A percentile compares a stretch with the other conserved stretches of the same genome.
Conservation (phyloP, 257 asterid species). For the Forsythia suspensa region DNA sequence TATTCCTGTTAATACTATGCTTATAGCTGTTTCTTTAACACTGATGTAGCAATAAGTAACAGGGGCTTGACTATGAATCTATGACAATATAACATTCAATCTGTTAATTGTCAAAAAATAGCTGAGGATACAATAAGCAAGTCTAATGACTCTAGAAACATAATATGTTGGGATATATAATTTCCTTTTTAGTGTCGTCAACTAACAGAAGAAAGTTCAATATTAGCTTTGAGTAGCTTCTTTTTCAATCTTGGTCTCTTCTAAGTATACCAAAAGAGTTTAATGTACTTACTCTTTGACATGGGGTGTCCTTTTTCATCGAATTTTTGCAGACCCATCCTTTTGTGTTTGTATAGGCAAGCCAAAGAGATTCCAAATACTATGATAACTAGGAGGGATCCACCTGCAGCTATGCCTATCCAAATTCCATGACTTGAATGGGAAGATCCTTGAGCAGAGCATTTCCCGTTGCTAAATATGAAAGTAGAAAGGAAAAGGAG, state of each 20-base stretch:
- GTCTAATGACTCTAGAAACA: neutral
- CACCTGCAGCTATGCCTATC: conserved; percentile 51
- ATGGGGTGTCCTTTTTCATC: conserved; percentile 45
- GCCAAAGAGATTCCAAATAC: conserved; percentile 35
- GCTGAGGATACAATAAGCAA: neutral
- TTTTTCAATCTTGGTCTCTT: neutral
- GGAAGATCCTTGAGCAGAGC: conserved; percentile 34
- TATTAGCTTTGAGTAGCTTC: neutral
- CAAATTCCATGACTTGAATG: conserved; percentile 34
- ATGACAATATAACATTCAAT: neutral
- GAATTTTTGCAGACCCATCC: conserved; percentile 23
- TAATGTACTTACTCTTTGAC: conserved; percentile 66
- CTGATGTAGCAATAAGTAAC: neutral
- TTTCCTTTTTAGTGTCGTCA: neutral
- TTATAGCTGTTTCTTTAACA: conserved; percentile 1
- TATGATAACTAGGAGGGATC: conserved; percentile 39
- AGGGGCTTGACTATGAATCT: neutral
- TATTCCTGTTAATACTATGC: neutral
- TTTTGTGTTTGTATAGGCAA: conserved; percentile 42
- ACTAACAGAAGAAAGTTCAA: neutral
- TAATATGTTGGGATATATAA: neutral
- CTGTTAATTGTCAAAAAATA: neutral
- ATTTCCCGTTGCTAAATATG: conserved; percentile 48
- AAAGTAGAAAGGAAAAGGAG: conserved; percentile 9
- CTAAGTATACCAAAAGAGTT: neutral